Percentiles rank a stretch among this genome's conserved stretches.
Evolutionary conservation across 345 rosid genomes (phyloP).

Genomic region (Clarkia xantiana): DNA sequence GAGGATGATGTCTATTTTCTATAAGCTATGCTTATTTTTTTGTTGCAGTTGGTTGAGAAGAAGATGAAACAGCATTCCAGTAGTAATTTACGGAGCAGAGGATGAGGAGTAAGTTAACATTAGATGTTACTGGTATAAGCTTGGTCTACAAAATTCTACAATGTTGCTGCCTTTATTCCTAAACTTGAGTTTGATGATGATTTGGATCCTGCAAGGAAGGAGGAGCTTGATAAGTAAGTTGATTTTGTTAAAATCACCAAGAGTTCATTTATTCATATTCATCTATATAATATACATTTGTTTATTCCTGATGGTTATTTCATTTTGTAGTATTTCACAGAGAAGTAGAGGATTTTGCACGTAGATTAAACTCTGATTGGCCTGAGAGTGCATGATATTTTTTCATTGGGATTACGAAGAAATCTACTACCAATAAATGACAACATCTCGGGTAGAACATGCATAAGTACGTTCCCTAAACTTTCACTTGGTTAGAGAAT

Average conservation of each 20-base stretch:
- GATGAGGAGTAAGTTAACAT: constrained; percentile 64
- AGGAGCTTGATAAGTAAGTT: constrained; percentile 58
- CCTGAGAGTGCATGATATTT: constrained; percentile 55
- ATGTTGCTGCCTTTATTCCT: constrained; percentile 25
- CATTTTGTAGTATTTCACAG: constrained; percentile 16
- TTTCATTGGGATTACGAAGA: constrained; percentile 42
- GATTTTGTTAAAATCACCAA: neutral
- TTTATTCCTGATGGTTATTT: neutral
- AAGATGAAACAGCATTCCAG: constrained; percentile 87
- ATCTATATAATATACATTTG: constrained; percentile 31
- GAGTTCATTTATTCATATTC: neutral
- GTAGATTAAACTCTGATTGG: constrained; percentile 77
- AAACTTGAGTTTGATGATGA: constrained; percentile 53
- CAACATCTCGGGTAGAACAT: constrained; percentile 32
- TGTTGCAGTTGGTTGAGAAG: constrained; percentile 76
- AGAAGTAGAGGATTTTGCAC: constrained; percentile 90
- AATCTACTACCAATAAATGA: constrained; percentile 33
- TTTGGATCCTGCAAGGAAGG: constrained; percentile 74
- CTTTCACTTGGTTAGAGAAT: neutral
- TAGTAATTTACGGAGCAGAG: constrained; percentile 78
- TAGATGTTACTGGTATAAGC: constrained; percentile 82
- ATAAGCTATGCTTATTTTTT: neutral
- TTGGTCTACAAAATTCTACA: constrained; percentile 47
- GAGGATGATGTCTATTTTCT: constrained; percentile 3
- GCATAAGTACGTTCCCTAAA: constrained; percentile 29